Percentiles rank a stretch among this genome's conserved stretches.
Conservation (phyloP, 2,329 filamentous ascomycete species). For the Exophiala dermatitidis region DNA sequence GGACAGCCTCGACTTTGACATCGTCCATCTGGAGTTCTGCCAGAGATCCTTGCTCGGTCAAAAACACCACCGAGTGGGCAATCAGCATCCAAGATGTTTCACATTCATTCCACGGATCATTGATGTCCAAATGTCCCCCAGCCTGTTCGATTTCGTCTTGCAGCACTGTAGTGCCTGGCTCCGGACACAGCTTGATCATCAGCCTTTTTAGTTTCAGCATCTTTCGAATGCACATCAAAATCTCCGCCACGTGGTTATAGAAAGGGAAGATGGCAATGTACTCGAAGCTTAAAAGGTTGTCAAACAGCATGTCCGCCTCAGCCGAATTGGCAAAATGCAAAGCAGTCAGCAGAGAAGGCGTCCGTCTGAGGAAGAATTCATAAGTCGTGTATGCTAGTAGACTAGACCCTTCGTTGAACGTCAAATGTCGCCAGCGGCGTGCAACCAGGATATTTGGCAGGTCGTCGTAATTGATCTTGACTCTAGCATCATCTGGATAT, state of each 20-base stretch:
- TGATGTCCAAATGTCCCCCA: slow-evolving; percentile 35
- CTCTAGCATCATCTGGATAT: slow-evolving; percentile 10
- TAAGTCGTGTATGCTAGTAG: slow-evolving; percentile 64
- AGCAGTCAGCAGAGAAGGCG: slow-evolving; percentile 47
- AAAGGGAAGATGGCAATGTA: slow-evolving; percentile 65
- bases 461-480: slow-evolving; percentile 20
- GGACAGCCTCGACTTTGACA: slow-evolving; percentile 20
- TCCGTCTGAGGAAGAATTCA: slow-evolving; percentile 60
- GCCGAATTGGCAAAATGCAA: slow-evolving; percentile 11
- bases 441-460: slow-evolving; percentile 45
- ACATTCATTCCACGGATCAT: slow-evolving; percentile 49
- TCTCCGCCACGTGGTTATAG: slow-evolving; percentile 49
- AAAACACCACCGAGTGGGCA: slow-evolving; percentile 30
- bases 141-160: slow-evolving; percentile 33
- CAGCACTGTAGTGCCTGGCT: slow-evolving; percentile 32
- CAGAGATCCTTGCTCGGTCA: slow-evolving; percentile 17
- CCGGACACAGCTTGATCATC: slow-evolving; percentile 48
- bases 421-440: slow-evolving; percentile 58
- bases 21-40: slow-evolving; percentile 21
- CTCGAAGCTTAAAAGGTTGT: slow-evolving; percentile 37
- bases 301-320: slow-evolving; percentile 37
- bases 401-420: slow-evolving; percentile 69
- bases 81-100: slow-evolving; percentile 46
- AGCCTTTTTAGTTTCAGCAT: slow-evolving; percentile 49
- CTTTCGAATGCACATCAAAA: slow-evolving; percentile 40